Conservation (phyloP, 768 basidiomycete species). For the Phlebiopsis flavidoalba region DNA sequence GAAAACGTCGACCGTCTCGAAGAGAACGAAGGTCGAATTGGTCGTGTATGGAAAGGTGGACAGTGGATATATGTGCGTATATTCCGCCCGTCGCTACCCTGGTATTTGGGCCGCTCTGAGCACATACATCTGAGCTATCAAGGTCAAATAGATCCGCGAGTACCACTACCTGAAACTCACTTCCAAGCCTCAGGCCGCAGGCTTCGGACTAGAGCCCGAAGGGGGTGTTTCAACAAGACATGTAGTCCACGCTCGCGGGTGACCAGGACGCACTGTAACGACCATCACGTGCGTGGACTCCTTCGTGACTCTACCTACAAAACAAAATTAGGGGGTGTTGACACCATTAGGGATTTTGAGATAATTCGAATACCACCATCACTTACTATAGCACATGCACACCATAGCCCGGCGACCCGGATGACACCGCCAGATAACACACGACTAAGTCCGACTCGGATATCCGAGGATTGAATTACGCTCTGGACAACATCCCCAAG, state of each 20-base stretch:
- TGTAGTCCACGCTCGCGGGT: background rate
- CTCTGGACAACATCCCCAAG: constrained; percentile 48
- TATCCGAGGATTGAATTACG: constrained; percentile 57
- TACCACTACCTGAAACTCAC: background rate
- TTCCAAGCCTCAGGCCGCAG: background rate
- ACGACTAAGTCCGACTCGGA: constrained; percentile 65
- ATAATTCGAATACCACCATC: constrained; percentile 1
- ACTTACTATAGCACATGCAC: background rate
- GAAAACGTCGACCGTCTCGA: background rate
- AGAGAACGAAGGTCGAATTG: background rate
- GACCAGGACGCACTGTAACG: background rate
- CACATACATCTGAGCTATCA: constrained; percentile 1
- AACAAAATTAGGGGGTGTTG: no score
- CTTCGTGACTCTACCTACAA: background rate
- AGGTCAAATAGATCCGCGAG: background rate
- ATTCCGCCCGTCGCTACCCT: background rate
- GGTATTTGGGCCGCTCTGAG: background rate
- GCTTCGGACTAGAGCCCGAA: background rate
- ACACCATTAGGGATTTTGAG: background rate
- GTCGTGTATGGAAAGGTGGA: background rate
- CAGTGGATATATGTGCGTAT: background rate
- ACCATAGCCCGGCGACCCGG: constrained; percentile 68
- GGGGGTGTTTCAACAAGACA: background rate
- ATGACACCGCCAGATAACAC: constrained; percentile 56
- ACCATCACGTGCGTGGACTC: background rate